Evolutionary conservation across 2,329 filamentous ascomycete species (phyloP).

Genomic region (Chalara sp.): DNA sequence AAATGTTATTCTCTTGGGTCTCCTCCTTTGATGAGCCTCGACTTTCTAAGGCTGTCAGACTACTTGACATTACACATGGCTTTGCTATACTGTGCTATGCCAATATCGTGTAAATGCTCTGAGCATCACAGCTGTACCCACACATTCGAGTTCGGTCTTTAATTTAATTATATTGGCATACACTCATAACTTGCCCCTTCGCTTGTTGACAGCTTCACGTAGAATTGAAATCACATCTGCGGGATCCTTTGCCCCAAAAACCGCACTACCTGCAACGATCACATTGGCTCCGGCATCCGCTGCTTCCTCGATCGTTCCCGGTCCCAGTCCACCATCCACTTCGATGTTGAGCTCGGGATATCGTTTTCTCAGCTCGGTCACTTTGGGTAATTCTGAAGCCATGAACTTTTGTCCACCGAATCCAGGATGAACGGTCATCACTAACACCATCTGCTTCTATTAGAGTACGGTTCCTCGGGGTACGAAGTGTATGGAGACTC

Average conservation of each 20-base stretch:
- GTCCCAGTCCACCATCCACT: constrained; percentile 87
- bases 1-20: no score
- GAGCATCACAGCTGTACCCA: no score
- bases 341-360: constrained; percentile 96
- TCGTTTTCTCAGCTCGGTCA: constrained; percentile 69
- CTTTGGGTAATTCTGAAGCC: constrained; percentile 91
- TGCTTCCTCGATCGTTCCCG: constrained; percentile 85
- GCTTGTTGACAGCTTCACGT: constrained; percentile 69
- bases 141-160: no score
- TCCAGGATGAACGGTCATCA: constrained; percentile 97
- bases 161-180: no score
- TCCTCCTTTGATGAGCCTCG: no score
- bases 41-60: no score
- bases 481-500: constrained; percentile 33
- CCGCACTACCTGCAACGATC: constrained; percentile 92
- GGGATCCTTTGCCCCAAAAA: constrained; percentile 88
- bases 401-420: constrained; percentile 99
- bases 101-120: no score
- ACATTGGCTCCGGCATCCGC: constrained; percentile 96
- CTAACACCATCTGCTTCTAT: constrained; percentile 75
- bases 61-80: no score
- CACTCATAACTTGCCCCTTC: constrained; percentile 24
- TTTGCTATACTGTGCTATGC: no score
- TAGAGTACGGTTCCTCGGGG: constrained; percentile 3
- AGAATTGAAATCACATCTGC: constrained; percentile 78